Evolutionary conservation across 176 grass and related monocot species (phyloP), one percentile per base, ranked within the genome.

Genomic region (Musa beccarii): DNA sequence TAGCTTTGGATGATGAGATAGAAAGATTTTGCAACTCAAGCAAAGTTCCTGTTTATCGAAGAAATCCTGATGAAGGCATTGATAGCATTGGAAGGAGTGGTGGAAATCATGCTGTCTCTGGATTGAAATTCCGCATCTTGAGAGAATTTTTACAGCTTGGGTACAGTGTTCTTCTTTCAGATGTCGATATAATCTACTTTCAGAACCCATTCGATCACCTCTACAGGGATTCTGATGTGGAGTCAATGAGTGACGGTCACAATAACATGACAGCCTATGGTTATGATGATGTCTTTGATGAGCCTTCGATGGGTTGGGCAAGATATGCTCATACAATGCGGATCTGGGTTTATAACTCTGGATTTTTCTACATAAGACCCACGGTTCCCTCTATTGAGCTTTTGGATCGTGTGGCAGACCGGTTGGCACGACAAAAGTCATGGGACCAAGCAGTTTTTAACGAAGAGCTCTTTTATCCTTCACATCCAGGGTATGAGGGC

Each of bases 401-500:
- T 80, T 80, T 99, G 83, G 96, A 99, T 83, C 92, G 96, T 63
- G 91, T 99, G 64, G 89, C 96, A 10, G 55, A 55, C 21, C 84
- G 91, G 11, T 82, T 99, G 68, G 85, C 88, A 79, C 73, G 28
- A 77, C 75, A 87, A 25, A 93, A 92, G 54, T 80, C 91, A 81
- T 99, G 96, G 91, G 96, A 99, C 78, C 96, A 99, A 80, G 89
- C 86, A 34, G 96, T 95, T 74, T 99, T 99, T 77, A 99, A 99
- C 9, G 96, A 99, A 88, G 91, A 95, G 66, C 79, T 99, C 22
- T 89, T 86, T 86, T 85, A 73, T 0, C 96, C 96, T 19, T 91
- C 96, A 2, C 81, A 81, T 80, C 96, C 96, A 59, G 89, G 96
- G 68, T 91, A 89, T 84, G 89, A 89, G 85, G 91, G 96, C 52